Percentiles rank a stretch among this genome's conserved stretches.
Conservation (phyloP, 179 eudicot genomes). For the Pouteria campechiana region DNA sequence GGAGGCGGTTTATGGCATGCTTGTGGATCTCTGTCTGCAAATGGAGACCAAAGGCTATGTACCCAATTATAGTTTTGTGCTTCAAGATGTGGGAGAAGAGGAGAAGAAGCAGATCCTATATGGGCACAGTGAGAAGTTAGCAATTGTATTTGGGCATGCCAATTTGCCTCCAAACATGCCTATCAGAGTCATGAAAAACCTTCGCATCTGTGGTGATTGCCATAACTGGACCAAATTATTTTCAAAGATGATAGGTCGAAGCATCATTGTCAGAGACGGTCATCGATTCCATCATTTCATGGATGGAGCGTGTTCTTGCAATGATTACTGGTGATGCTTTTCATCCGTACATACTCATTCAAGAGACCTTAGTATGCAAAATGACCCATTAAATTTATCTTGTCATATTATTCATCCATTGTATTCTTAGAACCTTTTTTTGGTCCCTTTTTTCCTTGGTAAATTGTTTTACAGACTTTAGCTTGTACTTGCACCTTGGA, state of each 20-base stretch:
- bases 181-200: constrained; percentile 44
- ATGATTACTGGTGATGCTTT: constrained; percentile 49
- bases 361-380: no score
- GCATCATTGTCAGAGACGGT: constrained; percentile 40
- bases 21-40: constrained; percentile 16
- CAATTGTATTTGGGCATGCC: constrained; percentile 24
- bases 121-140: constrained; percentile 12
- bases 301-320: constrained; percentile 49
- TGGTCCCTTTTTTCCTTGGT: no score
- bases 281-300: constrained; percentile 52
- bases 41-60: constrained; percentile 16
- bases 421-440: no score
- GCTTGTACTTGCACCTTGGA: no score
- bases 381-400: no score
- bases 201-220: constrained; percentile 54
- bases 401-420: no score
- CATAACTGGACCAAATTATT: constrained; percentile 48
- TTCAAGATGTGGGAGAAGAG: constrained; percentile 17
- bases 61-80: constrained; percentile 11
- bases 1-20: constrained; percentile 12
- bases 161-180: constrained; percentile 27
- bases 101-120: constrained; percentile 9
- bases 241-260: constrained; percentile 30
- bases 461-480: no score
- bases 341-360: no score